Evolutionary conservation across 2,329 filamentous ascomycete genomes (phyloP).

Genomic region (Fusarium devonianum): DNA sequence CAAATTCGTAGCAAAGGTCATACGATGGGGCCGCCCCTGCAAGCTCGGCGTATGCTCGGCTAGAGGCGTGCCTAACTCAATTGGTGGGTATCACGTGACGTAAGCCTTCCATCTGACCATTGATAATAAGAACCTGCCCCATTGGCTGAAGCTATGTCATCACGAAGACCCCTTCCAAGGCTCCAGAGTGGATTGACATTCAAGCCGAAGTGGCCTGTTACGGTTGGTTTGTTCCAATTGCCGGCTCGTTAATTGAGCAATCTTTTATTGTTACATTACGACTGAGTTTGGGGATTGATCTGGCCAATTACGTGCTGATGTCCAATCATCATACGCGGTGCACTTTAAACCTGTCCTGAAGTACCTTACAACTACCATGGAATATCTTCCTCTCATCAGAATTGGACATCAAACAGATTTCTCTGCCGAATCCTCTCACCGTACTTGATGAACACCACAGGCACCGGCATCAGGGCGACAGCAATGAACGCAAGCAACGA

Average conservation of each 20-base stretch:
- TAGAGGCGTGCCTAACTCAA: conserved; percentile 21
- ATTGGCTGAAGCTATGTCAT: conserved; percentile 28
- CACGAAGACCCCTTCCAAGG: too few species aligned
- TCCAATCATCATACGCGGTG: background rate
- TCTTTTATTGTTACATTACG: too few species aligned
- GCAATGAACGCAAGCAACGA: conserved; percentile 58
- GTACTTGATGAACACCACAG: conserved; percentile 48
- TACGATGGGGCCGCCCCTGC: conserved; percentile 23
- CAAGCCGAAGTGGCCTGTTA: too few species aligned
- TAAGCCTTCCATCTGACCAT: conserved; percentile 19
- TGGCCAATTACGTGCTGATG: background rate
- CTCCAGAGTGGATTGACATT: too few species aligned
- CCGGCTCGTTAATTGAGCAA: too few species aligned
- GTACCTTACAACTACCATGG: background rate
- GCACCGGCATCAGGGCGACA: conserved; percentile 50
- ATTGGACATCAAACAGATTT: conserved; percentile 40
- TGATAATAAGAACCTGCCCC: conserved; percentile 12
- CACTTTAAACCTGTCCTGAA: background rate
- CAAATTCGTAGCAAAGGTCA: conserved; percentile 20
- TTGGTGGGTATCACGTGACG: conserved; percentile 25
- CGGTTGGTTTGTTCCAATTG: too few species aligned
- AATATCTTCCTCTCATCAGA: conserved; percentile 16
- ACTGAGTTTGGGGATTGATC: conserved; percentile 4
- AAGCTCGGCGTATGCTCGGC: conserved; percentile 37
- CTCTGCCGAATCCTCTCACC: conserved; percentile 48